Evolutionary conservation across 495 filamentous ascomycete genomes (phyloP), one percentile per base, ranked within the genome.

Genomic region (Astrocystis sublimbata): DNA sequence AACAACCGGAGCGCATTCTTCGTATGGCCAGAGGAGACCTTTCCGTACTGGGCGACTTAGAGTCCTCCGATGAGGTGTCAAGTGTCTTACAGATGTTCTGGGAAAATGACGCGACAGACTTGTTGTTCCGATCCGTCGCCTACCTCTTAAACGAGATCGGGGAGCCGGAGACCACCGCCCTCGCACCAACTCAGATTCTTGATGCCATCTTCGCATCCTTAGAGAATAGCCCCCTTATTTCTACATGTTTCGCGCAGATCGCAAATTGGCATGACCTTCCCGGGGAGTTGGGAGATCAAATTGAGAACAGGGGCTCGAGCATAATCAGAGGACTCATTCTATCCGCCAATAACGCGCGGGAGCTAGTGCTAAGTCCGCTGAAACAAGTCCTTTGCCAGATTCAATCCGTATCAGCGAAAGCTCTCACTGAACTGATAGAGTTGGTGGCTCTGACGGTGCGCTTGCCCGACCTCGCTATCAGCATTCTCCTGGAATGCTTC

Each of bases 401-500:
- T 13, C 53, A 57, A 3, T 68, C 50, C 15, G 60, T 79, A 10
- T 64, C 75, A 12, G n/a, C 76, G 0, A 43, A 58, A 12, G 50
- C 57, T 0, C 77, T 76, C 52, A 56, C 68, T 12, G 66, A 62
- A 28, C 60, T 78, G 4, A 69, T 81, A 9, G 73, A 81, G 63
- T 65, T 76, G 5, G 69, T 79, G 36, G 65, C 77, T 9, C 67
- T 83, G n/a, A 69, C 76, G 0, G 74, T 80, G 12, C 68, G 69
- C 3, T 75, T 70, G 17, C 60, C 76, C 3, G 77, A 76, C 12
- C 57, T 77, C 3, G 79, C 78, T 26, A 51, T 81, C 23, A 78
- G 79, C 45, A 64, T 83, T n/a, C 64, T 82, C 2, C 65, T 82
- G 8, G 77, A 71, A 49, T 71, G 67, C 6, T 71, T 83, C 4